phyloP scores from a whole-genome alignment of 345 rosid genomes.

The Salix arbutifolia region DNA sequence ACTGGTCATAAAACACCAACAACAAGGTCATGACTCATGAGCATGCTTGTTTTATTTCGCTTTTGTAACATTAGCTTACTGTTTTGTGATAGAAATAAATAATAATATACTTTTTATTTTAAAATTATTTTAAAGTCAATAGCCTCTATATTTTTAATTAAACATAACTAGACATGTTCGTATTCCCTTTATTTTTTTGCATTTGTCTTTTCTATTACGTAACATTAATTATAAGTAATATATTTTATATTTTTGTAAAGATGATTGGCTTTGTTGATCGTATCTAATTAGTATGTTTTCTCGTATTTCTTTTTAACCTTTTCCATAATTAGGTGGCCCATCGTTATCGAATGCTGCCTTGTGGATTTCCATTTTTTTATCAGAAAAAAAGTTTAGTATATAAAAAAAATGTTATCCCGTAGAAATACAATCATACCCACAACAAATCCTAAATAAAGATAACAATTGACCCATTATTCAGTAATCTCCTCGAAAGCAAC shows the following conservation, averaged over 20 bases:
- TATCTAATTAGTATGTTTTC: not conserved
- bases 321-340: not conserved
- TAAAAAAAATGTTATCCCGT: not conserved
- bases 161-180: too few relatives aligned
- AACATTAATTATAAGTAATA: too few relatives aligned
- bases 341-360: not conserved
- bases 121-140: too few relatives aligned
- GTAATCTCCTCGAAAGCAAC: not conserved
- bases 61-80: not conserved
- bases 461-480: not conserved
- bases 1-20: not conserved
- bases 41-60: not conserved
- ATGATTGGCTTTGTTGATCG: not conserved
- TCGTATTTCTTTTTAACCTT: not conserved
- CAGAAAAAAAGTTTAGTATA: not conserved
- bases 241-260: not conserved
- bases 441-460: not conserved
- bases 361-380: not conserved
- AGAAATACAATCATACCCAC: not conserved
- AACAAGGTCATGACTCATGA: too few relatives aligned
- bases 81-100: too few relatives aligned
- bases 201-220: too few relatives aligned
- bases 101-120: too few relatives aligned
- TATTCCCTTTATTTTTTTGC: too few relatives aligned
- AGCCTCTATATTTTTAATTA: too few relatives aligned